phyloP scores from a whole-genome alignment of 2,329 filamentous ascomycete species.

The Monosporascus sp. region DNA sequence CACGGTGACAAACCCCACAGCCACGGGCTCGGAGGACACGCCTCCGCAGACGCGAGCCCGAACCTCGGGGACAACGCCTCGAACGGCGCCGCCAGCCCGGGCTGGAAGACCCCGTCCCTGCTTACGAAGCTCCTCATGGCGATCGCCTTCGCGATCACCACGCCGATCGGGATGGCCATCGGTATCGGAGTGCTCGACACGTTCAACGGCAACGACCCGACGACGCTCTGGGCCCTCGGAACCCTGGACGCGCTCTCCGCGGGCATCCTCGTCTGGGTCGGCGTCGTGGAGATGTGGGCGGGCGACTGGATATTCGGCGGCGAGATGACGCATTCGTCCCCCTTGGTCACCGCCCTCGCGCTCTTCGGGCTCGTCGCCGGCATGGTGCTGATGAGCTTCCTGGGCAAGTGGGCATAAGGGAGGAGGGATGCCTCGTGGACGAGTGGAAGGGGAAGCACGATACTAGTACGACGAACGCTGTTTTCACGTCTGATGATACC shows the following conservation, averaged over 20 bases:
- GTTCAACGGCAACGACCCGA: constrained; percentile 69
- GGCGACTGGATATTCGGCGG: constrained; percentile 64
- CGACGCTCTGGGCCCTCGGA: constrained; percentile 65
- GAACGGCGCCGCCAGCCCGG: neutral
- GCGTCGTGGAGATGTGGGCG: constrained; percentile 75
- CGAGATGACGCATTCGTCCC: constrained; percentile 49
- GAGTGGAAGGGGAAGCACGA: too few species aligned
- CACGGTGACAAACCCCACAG: neutral
- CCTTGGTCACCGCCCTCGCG: constrained; percentile 44
- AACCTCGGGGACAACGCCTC: neutral
- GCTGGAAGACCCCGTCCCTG: constrained; percentile 27
- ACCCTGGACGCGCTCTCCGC: constrained; percentile 70
- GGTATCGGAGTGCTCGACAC: constrained; percentile 64
- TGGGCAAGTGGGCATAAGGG: constrained; percentile 68
- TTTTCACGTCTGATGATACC: too few species aligned
- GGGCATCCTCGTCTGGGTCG: constrained; percentile 75
- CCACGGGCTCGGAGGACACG: neutral
- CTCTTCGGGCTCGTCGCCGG: constrained; percentile 53
- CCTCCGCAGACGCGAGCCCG: neutral
- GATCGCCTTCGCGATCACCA: constrained; percentile 61
- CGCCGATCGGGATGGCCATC: constrained; percentile 75
- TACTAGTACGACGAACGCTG: too few species aligned
- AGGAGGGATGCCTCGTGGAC: too few species aligned
- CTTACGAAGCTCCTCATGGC: constrained; percentile 57
- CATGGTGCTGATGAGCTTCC: constrained; percentile 63